phyloP scores from a whole-genome alignment of 352 stramenopile species.

The Globisporangium sylvaticum region DNA sequence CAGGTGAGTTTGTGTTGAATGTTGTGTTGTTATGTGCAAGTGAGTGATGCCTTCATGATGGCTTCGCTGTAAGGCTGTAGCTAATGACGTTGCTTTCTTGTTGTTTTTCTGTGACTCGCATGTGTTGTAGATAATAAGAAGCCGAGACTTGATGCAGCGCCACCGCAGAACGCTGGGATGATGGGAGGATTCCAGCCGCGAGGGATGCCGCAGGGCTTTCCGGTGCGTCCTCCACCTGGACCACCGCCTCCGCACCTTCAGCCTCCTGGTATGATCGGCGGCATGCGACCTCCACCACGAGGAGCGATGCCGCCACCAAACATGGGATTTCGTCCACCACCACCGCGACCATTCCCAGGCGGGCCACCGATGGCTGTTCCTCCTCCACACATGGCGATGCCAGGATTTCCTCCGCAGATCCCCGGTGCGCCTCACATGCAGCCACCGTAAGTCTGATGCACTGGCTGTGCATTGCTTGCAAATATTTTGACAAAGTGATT shows the following conservation, averaged over 20 bases:
- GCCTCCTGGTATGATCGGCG: slow-evolving; percentile 34
- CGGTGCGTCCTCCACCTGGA: slow-evolving; percentile 25
- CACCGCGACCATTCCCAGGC: slow-evolving; percentile 28
- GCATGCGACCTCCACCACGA: slow-evolving; percentile 46
- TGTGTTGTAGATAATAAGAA: slow-evolving; percentile 33
- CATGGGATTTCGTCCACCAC: slow-evolving; percentile 28
- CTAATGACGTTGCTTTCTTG: neutral
- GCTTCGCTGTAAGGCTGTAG: neutral
- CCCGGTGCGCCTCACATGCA: slow-evolving; percentile 4
- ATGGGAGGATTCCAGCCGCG: slow-evolving; percentile 42
- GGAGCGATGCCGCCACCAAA: neutral
- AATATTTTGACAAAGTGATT: neutral
- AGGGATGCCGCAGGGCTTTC: slow-evolving; percentile 44
- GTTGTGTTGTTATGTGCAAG: neutral
- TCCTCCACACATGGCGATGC: slow-evolving; percentile 5
- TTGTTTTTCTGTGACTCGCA: neutral
- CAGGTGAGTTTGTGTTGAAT: slow-evolving; percentile 20
- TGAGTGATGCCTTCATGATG: neutral
- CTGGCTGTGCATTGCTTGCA: neutral
- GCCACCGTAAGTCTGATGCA: slow-evolving; percentile 10
- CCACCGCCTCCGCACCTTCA: slow-evolving; percentile 47
- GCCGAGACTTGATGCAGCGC: slow-evolving; percentile 30
- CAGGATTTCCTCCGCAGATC: slow-evolving; percentile 15
- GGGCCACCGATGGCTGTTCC: slow-evolving; percentile 28
- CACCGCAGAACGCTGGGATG: slow-evolving; percentile 4